Conservation (phyloP, 257 asterid species). For the Plantago major region DNA sequence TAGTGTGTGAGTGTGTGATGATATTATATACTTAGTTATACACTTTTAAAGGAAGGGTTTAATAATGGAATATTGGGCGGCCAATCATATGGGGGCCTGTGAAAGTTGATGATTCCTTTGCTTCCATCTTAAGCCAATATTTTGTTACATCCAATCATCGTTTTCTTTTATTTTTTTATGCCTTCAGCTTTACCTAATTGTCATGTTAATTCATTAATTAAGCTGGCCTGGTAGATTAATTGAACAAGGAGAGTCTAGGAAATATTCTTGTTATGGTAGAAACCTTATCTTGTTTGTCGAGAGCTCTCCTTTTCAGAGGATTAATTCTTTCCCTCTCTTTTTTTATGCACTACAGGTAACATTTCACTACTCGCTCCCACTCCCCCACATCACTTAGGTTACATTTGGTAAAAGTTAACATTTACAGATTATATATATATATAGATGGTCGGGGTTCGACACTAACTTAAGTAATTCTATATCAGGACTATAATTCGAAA, state of each 20-base stretch:
- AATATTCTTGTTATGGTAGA: constrained; percentile 30
- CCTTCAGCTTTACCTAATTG: constrained; percentile 34
- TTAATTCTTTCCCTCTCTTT: constrained; percentile 5
- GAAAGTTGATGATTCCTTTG: constrained; percentile 51
- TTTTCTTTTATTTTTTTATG: constrained; percentile 9
- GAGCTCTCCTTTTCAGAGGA: constrained; percentile 21
- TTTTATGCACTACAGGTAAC: background rate
- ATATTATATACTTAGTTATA: no score
- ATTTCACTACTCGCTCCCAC: background rate
- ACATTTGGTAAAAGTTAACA: background rate
- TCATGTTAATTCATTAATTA: constrained; percentile 10
- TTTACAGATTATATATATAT: no score
- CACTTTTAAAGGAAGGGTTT: constrained; percentile 26
- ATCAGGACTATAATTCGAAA: no score
- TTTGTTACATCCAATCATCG: constrained; percentile 47
- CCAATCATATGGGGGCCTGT: constrained; percentile 43
- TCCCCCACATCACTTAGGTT: background rate
- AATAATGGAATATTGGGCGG: constrained; percentile 31
- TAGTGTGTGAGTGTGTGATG: constrained; percentile 3
- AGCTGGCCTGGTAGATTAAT: no score
- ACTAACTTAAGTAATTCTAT: no score
- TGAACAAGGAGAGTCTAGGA: background rate
- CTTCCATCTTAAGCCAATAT: constrained; percentile 73
- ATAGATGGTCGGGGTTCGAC: no score
- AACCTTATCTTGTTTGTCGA: constrained; percentile 33